phyloP scores from a whole-genome alignment of 2,329 filamentous ascomycete species.

The Alternaria novae-zelandiae region DNA sequence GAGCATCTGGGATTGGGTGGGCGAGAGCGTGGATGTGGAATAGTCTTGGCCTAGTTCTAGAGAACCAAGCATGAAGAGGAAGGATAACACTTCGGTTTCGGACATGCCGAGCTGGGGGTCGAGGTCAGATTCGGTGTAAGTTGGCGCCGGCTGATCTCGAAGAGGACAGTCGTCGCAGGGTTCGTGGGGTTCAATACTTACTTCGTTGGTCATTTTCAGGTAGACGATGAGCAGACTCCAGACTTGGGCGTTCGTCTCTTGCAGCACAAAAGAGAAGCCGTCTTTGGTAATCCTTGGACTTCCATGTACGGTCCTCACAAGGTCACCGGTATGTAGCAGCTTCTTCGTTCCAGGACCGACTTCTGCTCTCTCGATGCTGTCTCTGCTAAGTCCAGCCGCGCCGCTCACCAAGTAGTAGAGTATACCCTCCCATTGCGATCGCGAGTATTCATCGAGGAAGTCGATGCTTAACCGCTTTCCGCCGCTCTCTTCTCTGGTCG shows the following conservation, averaged over 20 bases:
- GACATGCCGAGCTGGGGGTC: constrained; percentile 71
- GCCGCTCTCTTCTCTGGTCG: constrained; percentile 65
- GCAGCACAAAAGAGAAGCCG: constrained; percentile 92
- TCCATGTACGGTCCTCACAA: constrained; percentile 69
- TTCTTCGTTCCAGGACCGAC: constrained; percentile 74
- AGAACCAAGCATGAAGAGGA: constrained; percentile 93
- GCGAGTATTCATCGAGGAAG: constrained; percentile 84
- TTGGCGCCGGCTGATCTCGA: not conserved
- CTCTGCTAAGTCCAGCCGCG: constrained; percentile 56
- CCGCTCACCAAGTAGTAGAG: constrained; percentile 92
- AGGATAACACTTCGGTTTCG: constrained; percentile 90
- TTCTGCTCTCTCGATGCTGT: constrained; percentile 55
- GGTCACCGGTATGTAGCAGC: constrained; percentile 77
- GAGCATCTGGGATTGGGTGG: constrained; percentile 86
- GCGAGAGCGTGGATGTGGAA: constrained; percentile 81
- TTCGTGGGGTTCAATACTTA: constrained; percentile 27
- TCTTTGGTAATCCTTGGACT: constrained; percentile 82
- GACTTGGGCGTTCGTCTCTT: constrained; percentile 95
- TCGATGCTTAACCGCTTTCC: constrained; percentile 69
- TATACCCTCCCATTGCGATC: constrained; percentile 93
- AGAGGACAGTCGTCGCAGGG: not conserved
- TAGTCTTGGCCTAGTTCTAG: constrained; percentile 92
- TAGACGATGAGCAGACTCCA: constrained; percentile 96
- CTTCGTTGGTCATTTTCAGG: constrained; percentile 78
- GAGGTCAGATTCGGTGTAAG: not conserved